These are phyloP conservation scores for Fraxinus pennsylvanica DNA, from an alignment of 257 asterid species.

Conservation along the genomic window DNA sequence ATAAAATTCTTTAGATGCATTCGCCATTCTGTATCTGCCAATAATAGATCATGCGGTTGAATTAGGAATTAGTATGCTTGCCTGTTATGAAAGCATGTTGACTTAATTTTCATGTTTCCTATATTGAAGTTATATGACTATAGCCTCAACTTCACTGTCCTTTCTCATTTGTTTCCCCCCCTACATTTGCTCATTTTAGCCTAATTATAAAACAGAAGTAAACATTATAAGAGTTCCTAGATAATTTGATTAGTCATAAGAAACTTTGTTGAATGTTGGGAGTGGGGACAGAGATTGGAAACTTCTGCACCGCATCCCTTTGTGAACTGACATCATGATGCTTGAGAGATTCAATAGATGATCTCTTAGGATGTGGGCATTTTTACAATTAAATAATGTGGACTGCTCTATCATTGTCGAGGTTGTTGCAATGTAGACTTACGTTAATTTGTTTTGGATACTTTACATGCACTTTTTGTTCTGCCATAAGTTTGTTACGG, in stretches of 20 bases:
- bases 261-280: slow-evolving; percentile 18
- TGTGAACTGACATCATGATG: slow-evolving; percentile 11
- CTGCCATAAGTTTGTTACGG: neutral
- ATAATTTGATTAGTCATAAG: slow-evolving; percentile 14
- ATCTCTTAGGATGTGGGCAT: slow-evolving; percentile 2
- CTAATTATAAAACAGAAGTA: neutral
- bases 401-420: slow-evolving; percentile 1
- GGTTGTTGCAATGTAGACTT: slow-evolving; percentile 7
- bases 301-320: slow-evolving; percentile 14
- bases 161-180: neutral
- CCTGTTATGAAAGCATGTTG: neutral
- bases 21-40: neutral
- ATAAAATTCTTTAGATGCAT: neutral
- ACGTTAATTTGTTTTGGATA: neutral
- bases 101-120: neutral
- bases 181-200: slow-evolving; percentile 3
- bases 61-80: neutral
- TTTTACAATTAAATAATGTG: neutral
- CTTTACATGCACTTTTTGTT: neutral
- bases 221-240: slow-evolving; percentile 1
- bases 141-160: neutral
- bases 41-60: neutral
- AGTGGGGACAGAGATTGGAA: neutral
- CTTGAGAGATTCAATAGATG: slow-evolving; percentile 11
- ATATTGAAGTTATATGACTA: neutral